Percentiles rank a stretch among this genome's conserved stretches.
These are phyloP conservation scores for Strobilomyces dryophilus DNA, from an alignment of 768 basidiomycete species.

Conservation along the genomic window DNA sequence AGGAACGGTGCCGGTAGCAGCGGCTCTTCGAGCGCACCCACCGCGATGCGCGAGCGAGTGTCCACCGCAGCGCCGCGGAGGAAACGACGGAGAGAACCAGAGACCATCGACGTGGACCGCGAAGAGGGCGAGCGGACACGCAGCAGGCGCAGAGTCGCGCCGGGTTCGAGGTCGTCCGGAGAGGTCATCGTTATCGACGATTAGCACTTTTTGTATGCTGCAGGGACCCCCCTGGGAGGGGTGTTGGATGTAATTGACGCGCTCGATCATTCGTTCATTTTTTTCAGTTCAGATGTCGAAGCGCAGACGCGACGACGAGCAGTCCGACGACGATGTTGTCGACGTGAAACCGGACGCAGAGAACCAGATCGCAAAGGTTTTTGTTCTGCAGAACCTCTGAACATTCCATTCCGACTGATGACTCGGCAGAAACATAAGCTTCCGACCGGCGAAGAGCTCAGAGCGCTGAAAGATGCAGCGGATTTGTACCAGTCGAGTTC, in stretches of 20 bases:
- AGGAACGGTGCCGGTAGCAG: constrained; percentile 10
- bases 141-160: constrained; percentile 15
- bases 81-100: constrained; percentile 35
- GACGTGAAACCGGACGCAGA: not conserved
- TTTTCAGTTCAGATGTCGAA: constrained; percentile 22
- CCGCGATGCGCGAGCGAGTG: constrained; percentile 30
- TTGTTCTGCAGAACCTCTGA: not conserved
- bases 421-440: constrained; percentile 37
- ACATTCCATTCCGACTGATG: not conserved
- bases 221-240: constrained; percentile 8
- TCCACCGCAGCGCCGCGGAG: constrained; percentile 14
- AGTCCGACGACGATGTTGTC: not conserved
- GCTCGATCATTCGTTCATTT: not conserved
- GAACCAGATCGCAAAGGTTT: constrained; percentile 12
- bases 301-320: constrained; percentile 23
- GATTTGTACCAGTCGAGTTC: constrained; percentile 73
- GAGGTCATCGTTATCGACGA: constrained; percentile 48
- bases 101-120: constrained; percentile 28
- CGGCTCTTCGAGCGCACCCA: constrained; percentile 15
- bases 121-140: constrained; percentile 26
- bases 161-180: constrained; percentile 16
- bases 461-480: constrained; percentile 66
- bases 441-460: constrained; percentile 68
- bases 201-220: constrained; percentile 8
- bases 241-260: constrained; percentile 3